Base-by-base conservation (phyloP, 2,329 filamentous ascomycete species). In the Colletotrichum destructivum region DNA sequence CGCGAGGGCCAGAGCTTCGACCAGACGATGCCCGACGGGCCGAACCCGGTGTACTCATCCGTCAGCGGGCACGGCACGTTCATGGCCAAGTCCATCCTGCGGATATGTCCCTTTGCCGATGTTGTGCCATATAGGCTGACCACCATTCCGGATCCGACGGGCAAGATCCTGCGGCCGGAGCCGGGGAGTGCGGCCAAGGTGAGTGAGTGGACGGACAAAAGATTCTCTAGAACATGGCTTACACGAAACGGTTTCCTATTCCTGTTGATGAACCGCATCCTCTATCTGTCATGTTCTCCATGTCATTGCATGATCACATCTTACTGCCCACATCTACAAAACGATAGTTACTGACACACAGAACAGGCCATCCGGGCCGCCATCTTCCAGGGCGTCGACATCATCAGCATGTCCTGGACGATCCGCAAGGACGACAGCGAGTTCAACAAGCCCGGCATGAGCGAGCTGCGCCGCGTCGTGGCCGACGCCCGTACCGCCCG, bases 321-420 rank as follows among this genome's bases (percentile, higher is more conserved):
- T 31, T 31, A n/a, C n/a, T n/a, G n/a, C n/a, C n/a, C n/a, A 31
- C 26, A 31, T 31, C 26, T 6, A 31, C 26, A 6, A 31, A 31
- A 6, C 5, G 26, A 31, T 31, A 26, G 26, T 26, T 1, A 31
- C 26, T 31, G 5, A 31, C 26, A 7, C 26, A 31, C 4, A 6
- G 1, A 31, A 31, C n/a, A 77, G 73, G 76, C 77, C 15, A 65
- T 78, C n/a, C 13, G 42, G 23, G 69, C 65, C 35, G 78, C 78
- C 11, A 61, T 75, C 2, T 54, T 70, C 18, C 60, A 73, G 12
- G 61, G 67, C 18, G 77, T 79, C 3, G 60, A 79, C 31, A 78
- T 79, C 23, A 79, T 80, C 57, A 78, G 75, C 38, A 80, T 80
- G 78, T 76, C 74, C 4, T 80, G 78, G 78, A 78, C 77, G 0